phyloP scores from a whole-genome alignment of 1,139 yeast genomes.

The Tardiomyces digboiensis region DNA sequence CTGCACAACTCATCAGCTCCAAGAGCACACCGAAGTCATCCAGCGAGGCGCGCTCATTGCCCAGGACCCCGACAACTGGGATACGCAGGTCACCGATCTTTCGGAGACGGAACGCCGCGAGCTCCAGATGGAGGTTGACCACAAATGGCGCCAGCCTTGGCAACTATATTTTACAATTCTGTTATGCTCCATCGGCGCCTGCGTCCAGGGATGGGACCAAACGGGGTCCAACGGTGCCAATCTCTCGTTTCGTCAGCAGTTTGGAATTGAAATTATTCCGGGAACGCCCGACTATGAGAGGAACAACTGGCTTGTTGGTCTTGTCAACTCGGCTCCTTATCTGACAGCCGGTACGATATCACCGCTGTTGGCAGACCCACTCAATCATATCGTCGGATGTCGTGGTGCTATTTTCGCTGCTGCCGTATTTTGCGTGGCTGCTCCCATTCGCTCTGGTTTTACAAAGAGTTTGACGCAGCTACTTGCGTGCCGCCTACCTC shows the following conservation, averaged over 20 bases:
- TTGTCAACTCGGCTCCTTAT: conserved; percentile 77
- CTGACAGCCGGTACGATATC: conserved; percentile 61
- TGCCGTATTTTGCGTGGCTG: too few relatives aligned
- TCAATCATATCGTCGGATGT: conserved; percentile 58
- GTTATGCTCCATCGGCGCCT: conserved; percentile 81
- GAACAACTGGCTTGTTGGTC: conserved; percentile 68
- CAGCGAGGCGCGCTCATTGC: too few relatives aligned
- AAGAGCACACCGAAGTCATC: too few relatives aligned
- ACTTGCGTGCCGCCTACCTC: conserved; percentile 58
- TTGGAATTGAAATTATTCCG: conserved; percentile 38
- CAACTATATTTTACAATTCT: conserved; percentile 55
- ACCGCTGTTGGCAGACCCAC: conserved; percentile 65
- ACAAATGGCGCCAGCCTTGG: conserved; percentile 57
- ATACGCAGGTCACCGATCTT: too few relatives aligned
- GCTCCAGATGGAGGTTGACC: conserved; percentile 43
- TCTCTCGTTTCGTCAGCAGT: conserved; percentile 50
- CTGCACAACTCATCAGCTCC: too few relatives aligned
- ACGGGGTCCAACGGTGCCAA: conserved; percentile 82
- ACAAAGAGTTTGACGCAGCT: conserved; percentile 67
- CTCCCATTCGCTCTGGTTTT: conserved; percentile 75
- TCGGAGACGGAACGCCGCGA: too few relatives aligned
- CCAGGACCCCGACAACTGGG: too few relatives aligned
- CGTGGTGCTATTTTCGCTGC: conserved; percentile 63
- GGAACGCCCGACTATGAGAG: too few relatives aligned
- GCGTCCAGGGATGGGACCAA: conserved; percentile 92